These are phyloP conservation scores for Phytophthora vignae DNA, from an alignment of 352 stramenopile genomes.

Conservation along the genomic window DNA sequence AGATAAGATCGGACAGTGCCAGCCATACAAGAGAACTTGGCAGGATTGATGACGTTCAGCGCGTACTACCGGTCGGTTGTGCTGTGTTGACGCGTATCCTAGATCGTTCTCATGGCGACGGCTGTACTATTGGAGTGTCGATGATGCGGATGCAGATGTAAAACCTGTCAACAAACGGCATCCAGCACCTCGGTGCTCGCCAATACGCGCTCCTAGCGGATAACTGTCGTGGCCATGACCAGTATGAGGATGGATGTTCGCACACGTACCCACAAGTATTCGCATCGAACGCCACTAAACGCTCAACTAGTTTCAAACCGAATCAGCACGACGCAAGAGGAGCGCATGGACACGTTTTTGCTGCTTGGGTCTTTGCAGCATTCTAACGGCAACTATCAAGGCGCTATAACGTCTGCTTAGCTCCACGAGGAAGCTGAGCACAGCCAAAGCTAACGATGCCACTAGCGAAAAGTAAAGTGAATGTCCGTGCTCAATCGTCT, in stretches of 20 bases:
- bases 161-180: background rate
- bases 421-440: background rate
- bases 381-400: background rate
- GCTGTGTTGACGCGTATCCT: background rate
- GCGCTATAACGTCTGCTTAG: background rate
- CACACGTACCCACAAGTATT: background rate
- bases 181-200: background rate
- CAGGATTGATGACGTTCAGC: background rate
- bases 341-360: background rate
- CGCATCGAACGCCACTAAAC: background rate
- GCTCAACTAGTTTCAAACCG: background rate
- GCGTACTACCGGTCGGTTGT: background rate
- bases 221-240: background rate
- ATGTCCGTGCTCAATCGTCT: constrained; percentile 5
- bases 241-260: background rate
- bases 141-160: background rate
- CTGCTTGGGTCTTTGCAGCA: background rate
- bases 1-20: background rate
- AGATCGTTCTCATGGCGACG: too few species aligned
- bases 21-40: background rate
- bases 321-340: background rate
- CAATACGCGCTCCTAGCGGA: background rate
- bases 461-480: constrained; percentile 8
- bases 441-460: background rate
- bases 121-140: background rate